A percentile compares a stretch with the other conserved stretches of the same genome.
These are phyloP conservation scores for Pseudogymnoascus sp. DNA, from an alignment of 2,329 filamentous ascomycete species.

Conservation along the genomic window DNA sequence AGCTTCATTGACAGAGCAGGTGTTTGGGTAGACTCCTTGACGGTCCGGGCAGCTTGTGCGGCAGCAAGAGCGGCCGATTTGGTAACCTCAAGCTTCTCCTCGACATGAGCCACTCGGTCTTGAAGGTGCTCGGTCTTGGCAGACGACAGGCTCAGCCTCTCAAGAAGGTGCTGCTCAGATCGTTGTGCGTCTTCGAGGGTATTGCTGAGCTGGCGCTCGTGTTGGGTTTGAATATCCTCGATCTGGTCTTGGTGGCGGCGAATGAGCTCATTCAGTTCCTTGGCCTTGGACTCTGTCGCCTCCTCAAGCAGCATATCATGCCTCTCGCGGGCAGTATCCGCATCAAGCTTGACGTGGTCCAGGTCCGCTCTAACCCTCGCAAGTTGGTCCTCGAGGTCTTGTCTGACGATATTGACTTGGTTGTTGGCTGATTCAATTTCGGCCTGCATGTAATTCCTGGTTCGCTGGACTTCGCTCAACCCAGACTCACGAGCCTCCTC, in stretches of 20 bases:
- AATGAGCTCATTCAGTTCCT: conserved; percentile 40
- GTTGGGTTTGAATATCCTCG: conserved; percentile 66
- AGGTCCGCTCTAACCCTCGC: conserved; percentile 63
- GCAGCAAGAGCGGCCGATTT: conserved; percentile 81
- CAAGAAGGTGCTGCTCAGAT: conserved; percentile 67
- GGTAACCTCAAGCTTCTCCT: conserved; percentile 85
- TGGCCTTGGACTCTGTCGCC: conserved; percentile 58
- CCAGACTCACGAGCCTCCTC: conserved; percentile 74
- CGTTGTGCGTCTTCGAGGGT: conserved; percentile 74
- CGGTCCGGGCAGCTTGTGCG: conserved; percentile 58
- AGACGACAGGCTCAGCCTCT: conserved; percentile 71
- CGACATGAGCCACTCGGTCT: conserved; percentile 73
- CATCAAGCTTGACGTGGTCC: conserved; percentile 68
- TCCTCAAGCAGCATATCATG: conserved; percentile 81
- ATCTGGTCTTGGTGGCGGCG: conserved; percentile 59
- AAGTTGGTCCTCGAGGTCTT: conserved; percentile 74
- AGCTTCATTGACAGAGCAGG: conserved; percentile 37
- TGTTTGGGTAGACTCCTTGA: conserved; percentile 22
- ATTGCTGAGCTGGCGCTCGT: conserved; percentile 65
- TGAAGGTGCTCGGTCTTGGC: conserved; percentile 80
- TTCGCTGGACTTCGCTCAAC: conserved; percentile 71
- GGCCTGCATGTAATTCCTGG: conserved; percentile 66
- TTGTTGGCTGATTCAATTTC: conserved; percentile 79
- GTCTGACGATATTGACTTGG: conserved; percentile 73
- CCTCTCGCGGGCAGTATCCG: conserved; percentile 70